Base-by-base conservation (phyloP, 1,284 basidiomycete genomes). In the Pseudozyma thailandica region DNA sequence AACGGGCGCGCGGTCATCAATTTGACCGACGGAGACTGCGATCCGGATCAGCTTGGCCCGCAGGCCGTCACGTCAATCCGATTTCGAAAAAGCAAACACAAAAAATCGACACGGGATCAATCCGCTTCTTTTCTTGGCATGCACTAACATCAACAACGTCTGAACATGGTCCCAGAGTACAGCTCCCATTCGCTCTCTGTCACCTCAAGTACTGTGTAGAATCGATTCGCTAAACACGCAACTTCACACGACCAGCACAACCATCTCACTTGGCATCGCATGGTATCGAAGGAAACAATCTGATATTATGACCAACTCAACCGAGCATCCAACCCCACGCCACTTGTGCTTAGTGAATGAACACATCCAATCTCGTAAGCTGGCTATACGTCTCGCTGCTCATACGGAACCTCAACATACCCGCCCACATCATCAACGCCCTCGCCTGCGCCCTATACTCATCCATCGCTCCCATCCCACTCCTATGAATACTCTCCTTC, bases 321-420 rank as follows among this genome's bases (percentile, higher is more conserved):
- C n/a, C n/a, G n/a, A n/a, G n/a, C n/a, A n/a, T n/a, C n/a, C n/a
- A n/a, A n/a, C n/a, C n/a, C n/a, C n/a, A n/a, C n/a, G n/a, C n/a
- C n/a, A n/a, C n/a, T n/a, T n/a, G n/a, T 18, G 8, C 6, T 41
- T 23, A 44, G 77, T 65, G 43, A 25, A 52, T 31, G 50, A 75
- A 80, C 6, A 79, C 81, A 52, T 82, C 81, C 25, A 82, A 50
- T 12, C 81, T 56, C 21, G 80, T 82, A 15, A 82, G 66, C 63
- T 82, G 80, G 49, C 74, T 71, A 54, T 82, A 82, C 39, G 78
- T 80, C 54, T 81, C 78, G 61, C 74, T 81, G 74, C 76, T 82
- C 81, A 82, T 81, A 20, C 81, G 62, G 68, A 81, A 76, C 25
- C 81, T 62, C 12, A 82, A 72, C 79, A 80, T 81, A 31, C 81